A percentile compares a stretch with the other conserved stretches of the same genome.
Evolutionary conservation across 2,329 filamentous ascomycete genomes (phyloP).

Genomic region (Coniella vitis): DNA sequence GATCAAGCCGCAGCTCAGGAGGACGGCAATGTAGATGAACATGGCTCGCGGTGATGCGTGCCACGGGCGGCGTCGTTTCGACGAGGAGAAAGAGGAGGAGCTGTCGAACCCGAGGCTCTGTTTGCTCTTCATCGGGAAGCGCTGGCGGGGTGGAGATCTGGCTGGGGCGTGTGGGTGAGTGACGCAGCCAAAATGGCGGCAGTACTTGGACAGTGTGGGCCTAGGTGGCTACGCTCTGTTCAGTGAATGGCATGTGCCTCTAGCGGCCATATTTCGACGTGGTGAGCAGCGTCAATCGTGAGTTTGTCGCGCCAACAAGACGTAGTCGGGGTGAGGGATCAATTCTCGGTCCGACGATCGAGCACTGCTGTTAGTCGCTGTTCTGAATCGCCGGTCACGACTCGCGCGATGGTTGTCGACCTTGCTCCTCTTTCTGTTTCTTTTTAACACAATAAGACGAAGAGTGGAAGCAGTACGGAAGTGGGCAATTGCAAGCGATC

Average conservation of each 20-base stretch:
- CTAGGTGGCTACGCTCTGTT: constrained; percentile 2
- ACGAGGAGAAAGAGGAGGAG: constrained; percentile 6
- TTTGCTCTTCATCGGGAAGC: constrained; percentile 8
- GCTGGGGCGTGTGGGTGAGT: neutral
- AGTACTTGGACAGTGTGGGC: neutral
- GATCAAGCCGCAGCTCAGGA: constrained; percentile 33
- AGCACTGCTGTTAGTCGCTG: no score
- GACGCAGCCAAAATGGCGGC: neutral
- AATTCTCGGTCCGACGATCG: no score
- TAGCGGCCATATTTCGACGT: constrained; percentile 1
- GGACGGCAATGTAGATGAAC: constrained; percentile 31
- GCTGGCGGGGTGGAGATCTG: neutral
- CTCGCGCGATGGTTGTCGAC: no score
- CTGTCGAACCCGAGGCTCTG: constrained; percentile 10
- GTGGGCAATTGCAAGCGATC: no score
- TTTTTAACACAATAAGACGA: neutral
- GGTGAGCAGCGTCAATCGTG: neutral
- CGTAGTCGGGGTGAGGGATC: no score
- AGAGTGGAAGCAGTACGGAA: neutral
- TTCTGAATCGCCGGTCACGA: no score
- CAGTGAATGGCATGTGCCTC: constrained; percentile 3
- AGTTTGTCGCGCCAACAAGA: neutral
- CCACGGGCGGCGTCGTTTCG: no score
- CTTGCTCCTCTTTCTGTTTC: no score
- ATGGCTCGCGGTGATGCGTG: constrained; percentile 19